A percentile compares a stretch with the other conserved stretches of the same genome.
These are phyloP conservation scores for Prunus padus DNA, from an alignment of 306 rosid species.

Conservation along the genomic window DNA sequence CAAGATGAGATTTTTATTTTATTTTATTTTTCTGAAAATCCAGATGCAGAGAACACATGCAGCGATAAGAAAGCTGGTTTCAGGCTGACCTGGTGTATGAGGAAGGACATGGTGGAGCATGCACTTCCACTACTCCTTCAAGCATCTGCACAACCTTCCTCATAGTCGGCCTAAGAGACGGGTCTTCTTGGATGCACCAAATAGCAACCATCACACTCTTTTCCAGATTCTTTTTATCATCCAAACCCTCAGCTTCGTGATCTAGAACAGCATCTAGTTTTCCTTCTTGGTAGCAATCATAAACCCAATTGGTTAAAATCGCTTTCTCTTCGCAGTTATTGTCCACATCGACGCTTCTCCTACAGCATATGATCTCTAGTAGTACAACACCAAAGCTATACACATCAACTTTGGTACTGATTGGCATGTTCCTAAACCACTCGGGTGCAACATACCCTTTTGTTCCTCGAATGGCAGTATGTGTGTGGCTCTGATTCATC, in stretches of 20 bases:
- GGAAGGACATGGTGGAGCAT: constrained; percentile 34
- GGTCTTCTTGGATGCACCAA: constrained; percentile 38
- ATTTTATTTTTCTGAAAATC: too few species aligned
- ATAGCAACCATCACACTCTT: constrained; percentile 31
- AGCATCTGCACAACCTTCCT: constrained; percentile 30
- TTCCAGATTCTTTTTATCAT: constrained; percentile 23
- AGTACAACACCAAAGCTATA: constrained; percentile 33
- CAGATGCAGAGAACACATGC: too few species aligned
- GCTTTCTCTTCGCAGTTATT: constrained; percentile 15
- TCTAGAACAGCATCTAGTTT: constrained; percentile 12
- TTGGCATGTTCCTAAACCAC: constrained; percentile 28
- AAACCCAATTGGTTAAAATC: constrained; percentile 36
- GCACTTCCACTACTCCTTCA: constrained; percentile 32
- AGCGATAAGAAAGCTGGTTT: not conserved
- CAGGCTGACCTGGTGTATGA: not conserved
- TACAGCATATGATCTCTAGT: constrained; percentile 26
- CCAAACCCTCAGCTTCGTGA: constrained; percentile 15
- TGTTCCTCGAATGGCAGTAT: constrained; percentile 26
- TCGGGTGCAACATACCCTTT: constrained; percentile 39
- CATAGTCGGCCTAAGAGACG: constrained; percentile 30
- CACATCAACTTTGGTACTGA: constrained; percentile 27
- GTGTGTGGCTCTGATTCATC: constrained; percentile 26
- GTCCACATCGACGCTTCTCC: constrained; percentile 27
- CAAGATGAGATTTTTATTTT: too few species aligned
- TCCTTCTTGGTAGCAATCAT: constrained; percentile 31